Base-by-base conservation (phyloP, 129 eudicot genomes). In the Centella asiatica region DNA sequence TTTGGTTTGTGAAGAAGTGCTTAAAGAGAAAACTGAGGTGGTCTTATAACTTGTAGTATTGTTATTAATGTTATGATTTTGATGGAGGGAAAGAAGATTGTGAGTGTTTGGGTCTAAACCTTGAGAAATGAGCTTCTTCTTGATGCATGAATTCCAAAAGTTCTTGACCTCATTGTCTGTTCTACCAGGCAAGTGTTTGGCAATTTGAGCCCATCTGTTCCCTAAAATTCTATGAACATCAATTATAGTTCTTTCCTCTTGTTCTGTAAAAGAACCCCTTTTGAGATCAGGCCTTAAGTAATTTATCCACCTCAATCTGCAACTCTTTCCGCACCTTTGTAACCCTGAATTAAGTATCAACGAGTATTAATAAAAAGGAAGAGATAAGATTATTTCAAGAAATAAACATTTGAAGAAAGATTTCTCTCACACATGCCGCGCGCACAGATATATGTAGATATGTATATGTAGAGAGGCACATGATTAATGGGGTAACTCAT, bases 71-170 rank as follows among this genome's bases (percentile, higher is more conserved):
- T 66, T 68, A 57, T 50, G 76, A 62, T 12, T 72, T n/a, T 65
- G 77, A 61, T 76, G 84, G 28, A 76, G 57, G 3, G 87, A 76
- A 52, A 85, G 85, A 44, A 88, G 97, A 74, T 88, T 88, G 72
- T 88, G 97, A 70, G 97, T 88, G 78, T 82, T 88, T 67, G 97
- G 97, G 64, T 88, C 97, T 72, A 88, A 77, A 44, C 97, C 97
- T 51, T 88, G 95, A 25, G 97, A 73, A 48, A 88, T 80, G 68
- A 88, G 97, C 71, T 88, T 88, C 62, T 88, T 88, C 78, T 82
- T 88, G 72, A 88, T 79, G 72, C 94, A 85, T 59, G 97, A 88
- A 62, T 88, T 88, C 97, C 97, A 88, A 69, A 88, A 88, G 65
- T 88, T 88, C 70, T 88, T 88, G 34, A 88, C 94, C 42, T 88